Percentiles rank a stretch among this genome's conserved stretches.
These are phyloP conservation scores for Nicotiana otophora DNA, from an alignment of 257 asterid genomes.

Conservation along the genomic window DNA sequence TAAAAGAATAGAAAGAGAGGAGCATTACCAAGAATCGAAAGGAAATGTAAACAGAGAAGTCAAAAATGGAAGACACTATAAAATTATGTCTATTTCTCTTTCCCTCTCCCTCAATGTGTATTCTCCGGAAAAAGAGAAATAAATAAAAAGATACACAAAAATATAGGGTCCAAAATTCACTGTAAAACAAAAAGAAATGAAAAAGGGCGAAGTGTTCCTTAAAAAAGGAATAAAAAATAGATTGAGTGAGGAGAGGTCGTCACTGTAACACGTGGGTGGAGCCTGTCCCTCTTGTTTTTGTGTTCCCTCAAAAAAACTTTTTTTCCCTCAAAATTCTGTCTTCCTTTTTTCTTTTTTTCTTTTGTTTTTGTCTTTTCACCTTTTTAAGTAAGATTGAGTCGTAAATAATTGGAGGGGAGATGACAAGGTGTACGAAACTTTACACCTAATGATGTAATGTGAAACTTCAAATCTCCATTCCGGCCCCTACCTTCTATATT, in stretches of 20 bases:
- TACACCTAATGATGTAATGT: not conserved
- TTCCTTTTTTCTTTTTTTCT: no score
- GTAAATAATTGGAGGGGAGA: no score
- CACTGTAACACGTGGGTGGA: slow-evolving; percentile 9
- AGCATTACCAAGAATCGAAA: not conserved
- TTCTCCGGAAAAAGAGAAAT: not conserved
- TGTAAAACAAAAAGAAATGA: not conserved
- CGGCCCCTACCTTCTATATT: no score
- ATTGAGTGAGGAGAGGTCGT: not conserved
- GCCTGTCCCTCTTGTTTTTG: not conserved
- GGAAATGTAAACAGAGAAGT: not conserved
- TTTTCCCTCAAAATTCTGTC: not conserved
- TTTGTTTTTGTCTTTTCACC: not conserved
- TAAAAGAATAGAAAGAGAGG: not conserved
- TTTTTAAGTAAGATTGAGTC: not conserved
- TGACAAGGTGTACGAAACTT: not conserved
- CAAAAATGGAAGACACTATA: not conserved
- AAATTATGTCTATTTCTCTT: not conserved
- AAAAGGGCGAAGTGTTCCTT: not conserved
- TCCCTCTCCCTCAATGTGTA: not conserved
- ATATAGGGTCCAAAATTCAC: slow-evolving; percentile 6
- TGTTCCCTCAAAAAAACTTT: not conserved
- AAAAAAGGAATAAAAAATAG: not conserved
- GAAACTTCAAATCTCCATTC: no score
- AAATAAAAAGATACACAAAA: not conserved